Percentiles rank a stretch among this genome's conserved stretches.
These are phyloP conservation scores for Coleophoma eucalyptorum DNA, from an alignment of 2,329 filamentous ascomycete species.

Conservation along the genomic window DNA sequence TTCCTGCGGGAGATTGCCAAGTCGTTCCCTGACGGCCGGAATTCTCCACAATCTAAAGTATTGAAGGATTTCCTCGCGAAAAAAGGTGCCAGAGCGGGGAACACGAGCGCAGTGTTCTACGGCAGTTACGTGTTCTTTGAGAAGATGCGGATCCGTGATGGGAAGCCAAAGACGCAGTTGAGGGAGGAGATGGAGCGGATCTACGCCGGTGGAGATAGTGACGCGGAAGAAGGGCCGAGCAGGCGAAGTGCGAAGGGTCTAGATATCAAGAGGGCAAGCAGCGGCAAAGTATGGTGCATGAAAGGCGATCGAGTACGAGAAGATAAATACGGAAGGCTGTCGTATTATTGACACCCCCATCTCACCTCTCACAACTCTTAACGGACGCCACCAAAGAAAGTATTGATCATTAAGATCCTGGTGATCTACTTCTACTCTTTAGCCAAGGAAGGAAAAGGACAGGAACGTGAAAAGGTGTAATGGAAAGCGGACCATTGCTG, in stretches of 20 bases:
- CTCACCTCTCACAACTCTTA: no score
- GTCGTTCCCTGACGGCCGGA: constrained; percentile 31
- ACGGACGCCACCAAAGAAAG: no score
- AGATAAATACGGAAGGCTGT: background rate
- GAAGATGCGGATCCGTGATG: constrained; percentile 49
- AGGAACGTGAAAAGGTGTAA: no score
- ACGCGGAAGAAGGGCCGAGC: background rate
- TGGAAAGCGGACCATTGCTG: no score
- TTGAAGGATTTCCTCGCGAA: constrained; percentile 46
- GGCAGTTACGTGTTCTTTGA: constrained; percentile 56
- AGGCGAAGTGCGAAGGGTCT: background rate
- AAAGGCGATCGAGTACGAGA: background rate
- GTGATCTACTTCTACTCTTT: no score
- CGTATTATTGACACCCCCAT: background rate
- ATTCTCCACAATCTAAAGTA: constrained; percentile 36
- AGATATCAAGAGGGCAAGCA: background rate
- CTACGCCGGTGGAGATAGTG: background rate
- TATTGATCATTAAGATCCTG: no score
- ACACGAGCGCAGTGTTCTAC: constrained; percentile 46
- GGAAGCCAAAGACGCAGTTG: constrained; percentile 48
- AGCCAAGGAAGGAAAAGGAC: no score
- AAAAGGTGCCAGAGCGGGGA: constrained; percentile 43
- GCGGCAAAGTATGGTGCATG: background rate
- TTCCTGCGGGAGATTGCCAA: constrained; percentile 46
- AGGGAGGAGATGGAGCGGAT: constrained; percentile 37